These are phyloP conservation scores for Cyanidium caldarium DNA, from an alignment of 23 red algal species.

Conservation along the genomic window DNA sequence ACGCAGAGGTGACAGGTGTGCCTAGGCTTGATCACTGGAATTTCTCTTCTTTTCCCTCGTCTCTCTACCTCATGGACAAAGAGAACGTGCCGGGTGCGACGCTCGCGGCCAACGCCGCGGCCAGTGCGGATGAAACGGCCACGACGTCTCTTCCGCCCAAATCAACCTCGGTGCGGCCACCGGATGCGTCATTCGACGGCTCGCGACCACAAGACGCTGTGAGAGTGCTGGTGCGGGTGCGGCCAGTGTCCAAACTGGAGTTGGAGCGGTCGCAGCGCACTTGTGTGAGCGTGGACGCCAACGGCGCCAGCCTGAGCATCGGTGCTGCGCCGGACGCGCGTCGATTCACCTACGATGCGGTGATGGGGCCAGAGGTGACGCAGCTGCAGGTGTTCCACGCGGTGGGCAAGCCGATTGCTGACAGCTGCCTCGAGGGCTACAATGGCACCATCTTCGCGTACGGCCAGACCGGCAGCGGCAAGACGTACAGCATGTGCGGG, in stretches of 20 bases:
- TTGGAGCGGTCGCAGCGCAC: background rate
- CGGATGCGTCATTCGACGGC: too few species aligned
- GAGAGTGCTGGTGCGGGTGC: background rate
- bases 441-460: conserved; percentile 82
- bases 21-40: too few species aligned
- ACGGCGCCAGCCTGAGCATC: background rate
- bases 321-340: background rate
- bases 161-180: too few species aligned
- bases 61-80: too few species aligned
- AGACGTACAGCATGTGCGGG: conserved; percentile 88
- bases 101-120: too few species aligned
- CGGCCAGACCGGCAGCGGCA: conserved; percentile 79
- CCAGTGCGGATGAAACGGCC: too few species aligned
- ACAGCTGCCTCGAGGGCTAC: conserved; percentile 11
- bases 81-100: too few species aligned
- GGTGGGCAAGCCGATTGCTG: conserved; percentile 11
- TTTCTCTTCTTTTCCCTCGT: too few species aligned
- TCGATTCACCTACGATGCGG: conserved; percentile 13
- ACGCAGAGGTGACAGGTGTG: too few species aligned
- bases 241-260: background rate
- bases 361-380: conserved; percentile 2
- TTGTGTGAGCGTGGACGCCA: background rate
- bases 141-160: too few species aligned
- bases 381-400: conserved; percentile 13
- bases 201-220: too few species aligned